A percentile compares a stretch with the other conserved stretches of the same genome.
These are phyloP conservation scores for Penicillium steckii DNA, from an alignment of 495 filamentous ascomycete genomes.

Conservation along the genomic window DNA sequence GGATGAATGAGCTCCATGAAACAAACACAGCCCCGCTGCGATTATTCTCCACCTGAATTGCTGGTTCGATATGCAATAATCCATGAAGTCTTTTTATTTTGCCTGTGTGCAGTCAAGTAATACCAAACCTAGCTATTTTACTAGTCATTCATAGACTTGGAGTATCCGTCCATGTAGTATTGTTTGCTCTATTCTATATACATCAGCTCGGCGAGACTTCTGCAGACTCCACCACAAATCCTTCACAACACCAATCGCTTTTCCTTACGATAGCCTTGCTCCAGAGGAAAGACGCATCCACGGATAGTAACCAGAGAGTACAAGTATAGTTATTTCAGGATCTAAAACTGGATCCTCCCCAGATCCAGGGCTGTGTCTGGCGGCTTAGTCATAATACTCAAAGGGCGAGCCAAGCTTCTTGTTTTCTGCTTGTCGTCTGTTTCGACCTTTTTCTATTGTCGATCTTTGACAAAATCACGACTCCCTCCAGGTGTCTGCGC, in stretches of 20 bases:
- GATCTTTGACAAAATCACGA: not conserved
- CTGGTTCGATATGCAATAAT: too few species aligned
- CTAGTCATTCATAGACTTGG: too few species aligned
- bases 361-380: conserved; percentile 7
- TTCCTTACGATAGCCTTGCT: not conserved
- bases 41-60: too few species aligned
- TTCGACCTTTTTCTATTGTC: not conserved
- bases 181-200: too few species aligned
- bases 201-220: not conserved
- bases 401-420: not conserved
- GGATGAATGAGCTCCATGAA: too few species aligned
- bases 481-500: conserved; percentile 9
- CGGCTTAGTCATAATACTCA: conserved; percentile 22
- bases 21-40: not conserved
- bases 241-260: not conserved
- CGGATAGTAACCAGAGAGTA: not conserved
- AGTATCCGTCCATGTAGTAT: not conserved
- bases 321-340: not conserved
- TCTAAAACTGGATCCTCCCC: not conserved
- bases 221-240: not conserved
- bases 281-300: not conserved
- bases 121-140: too few species aligned
- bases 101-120: too few species aligned
- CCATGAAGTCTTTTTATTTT: too few species aligned
- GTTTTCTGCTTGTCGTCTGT: not conserved